Conservation (phyloP, 352 stramenopile genomes). For the Pythium insidiosum region DNA sequence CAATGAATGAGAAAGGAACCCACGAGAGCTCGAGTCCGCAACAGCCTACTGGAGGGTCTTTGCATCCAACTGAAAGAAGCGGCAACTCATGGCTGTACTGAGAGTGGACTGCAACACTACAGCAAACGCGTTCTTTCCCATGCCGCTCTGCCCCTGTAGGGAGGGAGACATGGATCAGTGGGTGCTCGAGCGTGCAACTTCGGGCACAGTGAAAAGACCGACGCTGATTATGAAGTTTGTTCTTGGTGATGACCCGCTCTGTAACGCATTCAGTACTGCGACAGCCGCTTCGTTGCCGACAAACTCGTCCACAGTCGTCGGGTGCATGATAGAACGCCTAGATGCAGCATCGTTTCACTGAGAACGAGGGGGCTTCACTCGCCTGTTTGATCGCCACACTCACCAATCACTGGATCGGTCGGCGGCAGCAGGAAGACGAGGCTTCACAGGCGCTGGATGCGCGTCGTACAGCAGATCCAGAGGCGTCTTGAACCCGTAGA, state of each 20-base stretch:
- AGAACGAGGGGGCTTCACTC: neutral
- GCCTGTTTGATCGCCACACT: neutral
- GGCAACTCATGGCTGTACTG: conserved; percentile 10
- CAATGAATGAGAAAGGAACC: neutral
- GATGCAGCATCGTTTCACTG: conserved; percentile 1
- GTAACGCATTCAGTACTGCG: conserved; percentile 16
- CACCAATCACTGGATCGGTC: conserved; percentile 38
- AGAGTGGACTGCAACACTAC: too few species aligned
- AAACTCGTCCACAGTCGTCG: conserved; percentile 25
- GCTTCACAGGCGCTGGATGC: conserved; percentile 26
- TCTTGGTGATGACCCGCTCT: conserved; percentile 7
- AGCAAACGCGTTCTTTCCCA: conserved; percentile 45
- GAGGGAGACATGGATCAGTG: neutral
- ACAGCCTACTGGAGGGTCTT: conserved; percentile 28
- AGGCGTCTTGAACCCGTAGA: conserved; percentile 51
- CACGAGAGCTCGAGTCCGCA: too few species aligned
- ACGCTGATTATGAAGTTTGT: conserved; percentile 72
- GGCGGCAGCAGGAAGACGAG: conserved; percentile 36
- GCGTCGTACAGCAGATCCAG: conserved; percentile 44
- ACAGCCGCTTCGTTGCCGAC: conserved; percentile 36
- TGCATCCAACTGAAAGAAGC: conserved; percentile 30
- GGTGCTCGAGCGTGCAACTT: too few species aligned
- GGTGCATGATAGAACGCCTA: conserved; percentile 23
- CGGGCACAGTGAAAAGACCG: too few species aligned
- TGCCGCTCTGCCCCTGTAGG: conserved; percentile 30